Evolutionary conservation across 2,329 filamentous ascomycete species (phyloP), one percentile per base, ranked within the genome.

Genomic region (Pseudogymnoascus sp.): DNA sequence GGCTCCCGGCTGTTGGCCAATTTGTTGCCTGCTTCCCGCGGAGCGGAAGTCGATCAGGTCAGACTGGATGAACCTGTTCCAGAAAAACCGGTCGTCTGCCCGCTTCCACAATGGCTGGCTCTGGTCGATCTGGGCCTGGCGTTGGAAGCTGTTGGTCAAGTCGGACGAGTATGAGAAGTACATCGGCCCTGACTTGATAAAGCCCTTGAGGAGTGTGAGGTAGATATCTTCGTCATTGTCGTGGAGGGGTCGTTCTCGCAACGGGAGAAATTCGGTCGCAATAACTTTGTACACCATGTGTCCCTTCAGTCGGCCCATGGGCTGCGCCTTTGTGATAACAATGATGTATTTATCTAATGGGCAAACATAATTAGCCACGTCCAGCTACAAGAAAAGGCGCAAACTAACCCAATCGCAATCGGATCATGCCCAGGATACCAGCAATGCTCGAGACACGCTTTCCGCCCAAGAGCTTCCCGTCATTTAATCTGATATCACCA

Each of bases 151-250:
- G 80, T 96, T 99, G 69, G 94, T 99, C 67, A 99, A 83, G 76
- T 99, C 94, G 74, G 96, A 85, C 7, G 92, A 93, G 79, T 99
- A 99, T 63, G 94, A 97, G 73, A 97, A 99, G 82, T 96, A 97
- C 88, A 97, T 92, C 7, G 93, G 91, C 0, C 90, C 90, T 11
- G 84, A 87, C 74, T 89, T 89, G 69, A 99, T 83, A 66, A 94
- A 86, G 59, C 83, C 85, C 75, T 92, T 92, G 69, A 99, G 84
- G 62, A 97, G 82, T 60, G 81, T 77, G 62, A 97, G 83, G 75
- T 97, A 97, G 69, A 86, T 89, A 76, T 97, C 93, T 80, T 99
- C 94, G 74, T 99, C 94, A 50, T 88, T 85, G 73, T 99, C 94
- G 76, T 90, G 91, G 66, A 97, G 85, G 68, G 91, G 88, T 68